Evolutionary conservation across 2,329 filamentous ascomycete genomes (phyloP).

Genomic region (Aspergillus caelatus): DNA sequence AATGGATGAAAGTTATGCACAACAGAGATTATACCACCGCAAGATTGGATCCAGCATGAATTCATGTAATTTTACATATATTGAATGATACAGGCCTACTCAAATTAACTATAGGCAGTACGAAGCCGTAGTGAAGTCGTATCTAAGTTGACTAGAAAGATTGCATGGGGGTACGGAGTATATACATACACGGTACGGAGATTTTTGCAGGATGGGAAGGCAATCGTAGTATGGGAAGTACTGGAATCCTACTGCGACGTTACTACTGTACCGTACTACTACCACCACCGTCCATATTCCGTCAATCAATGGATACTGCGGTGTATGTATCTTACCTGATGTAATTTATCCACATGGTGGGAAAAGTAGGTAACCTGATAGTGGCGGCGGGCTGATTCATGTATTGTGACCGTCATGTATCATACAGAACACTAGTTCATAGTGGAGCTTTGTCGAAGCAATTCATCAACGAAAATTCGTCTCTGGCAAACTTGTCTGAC

Average conservation of each 20-base stretch:
- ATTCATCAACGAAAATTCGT: slow-evolving; percentile 1
- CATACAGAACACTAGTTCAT: slow-evolving; percentile 10
- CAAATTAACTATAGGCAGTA: neutral
- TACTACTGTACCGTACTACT: neutral
- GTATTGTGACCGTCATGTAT: slow-evolving; percentile 19
- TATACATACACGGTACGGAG: slow-evolving; percentile 11
- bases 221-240: slow-evolving; percentile 5
- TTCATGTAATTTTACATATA: neutral
- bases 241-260: neutral
- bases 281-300: neutral
- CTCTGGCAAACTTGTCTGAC: neutral
- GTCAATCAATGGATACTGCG: slow-evolving; percentile 2
- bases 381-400: slow-evolving; percentile 1
- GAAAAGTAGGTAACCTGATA: slow-evolving; percentile 2
- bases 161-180: neutral
- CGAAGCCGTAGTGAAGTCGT: neutral
- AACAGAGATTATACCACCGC: neutral
- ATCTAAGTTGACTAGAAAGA: neutral
- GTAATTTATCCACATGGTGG: slow-evolving; percentile 8
- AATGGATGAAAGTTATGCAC: neutral
- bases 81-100: neutral
- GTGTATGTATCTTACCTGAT: slow-evolving; percentile 2
- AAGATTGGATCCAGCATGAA: neutral
- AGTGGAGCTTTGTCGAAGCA: neutral
- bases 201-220: slow-evolving; percentile 16